These are phyloP conservation scores for Parafenestella ontariensis DNA, from an alignment of 2,329 filamentous ascomycete genomes.

Conservation along the genomic window DNA sequence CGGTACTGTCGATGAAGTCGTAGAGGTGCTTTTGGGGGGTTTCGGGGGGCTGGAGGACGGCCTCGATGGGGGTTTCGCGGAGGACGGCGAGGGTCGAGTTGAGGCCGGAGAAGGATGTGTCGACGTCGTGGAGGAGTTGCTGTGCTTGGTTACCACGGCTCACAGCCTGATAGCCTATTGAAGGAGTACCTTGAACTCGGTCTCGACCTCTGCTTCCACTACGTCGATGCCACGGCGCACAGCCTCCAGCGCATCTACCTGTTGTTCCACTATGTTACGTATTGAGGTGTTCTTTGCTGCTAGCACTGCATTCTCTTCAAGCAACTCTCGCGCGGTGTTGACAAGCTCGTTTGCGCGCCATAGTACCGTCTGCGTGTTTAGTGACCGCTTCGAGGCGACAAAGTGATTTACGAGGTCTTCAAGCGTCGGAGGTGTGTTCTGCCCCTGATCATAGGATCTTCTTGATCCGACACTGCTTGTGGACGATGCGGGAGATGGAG, in stretches of 20 bases:
- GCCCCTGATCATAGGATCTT: constrained; percentile 27
- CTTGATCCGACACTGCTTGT: constrained; percentile 45
- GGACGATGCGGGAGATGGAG: constrained; percentile 51
- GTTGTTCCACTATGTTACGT: constrained; percentile 51
- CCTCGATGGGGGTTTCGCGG: constrained; percentile 68
- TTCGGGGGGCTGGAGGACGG: constrained; percentile 63
- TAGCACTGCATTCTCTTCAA: constrained; percentile 81
- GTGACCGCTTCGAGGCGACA: constrained; percentile 83
- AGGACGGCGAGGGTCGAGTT: constrained; percentile 71
- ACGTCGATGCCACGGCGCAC: constrained; percentile 53
- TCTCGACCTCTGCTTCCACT: constrained; percentile 50
- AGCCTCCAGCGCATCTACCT: constrained; percentile 53
- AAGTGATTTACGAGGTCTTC: constrained; percentile 85
- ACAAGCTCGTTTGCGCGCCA: constrained; percentile 88
- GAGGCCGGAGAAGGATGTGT: constrained; percentile 70
- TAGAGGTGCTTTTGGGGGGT: constrained; percentile 66
- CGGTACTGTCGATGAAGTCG: constrained; percentile 78
- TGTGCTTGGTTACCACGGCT: constrained; percentile 21
- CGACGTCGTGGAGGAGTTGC: constrained; percentile 68
- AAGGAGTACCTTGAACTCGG: constrained; percentile 52
- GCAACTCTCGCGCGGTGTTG: constrained; percentile 72
- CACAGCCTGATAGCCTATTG: background rate
- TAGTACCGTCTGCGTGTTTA: constrained; percentile 83
- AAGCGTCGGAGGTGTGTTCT: constrained; percentile 58
- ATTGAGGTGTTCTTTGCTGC: constrained; percentile 58